These are phyloP conservation scores for Ceratocystis variospora DNA, from an alignment of 2,329 filamentous ascomycete species.

Conservation along the genomic window DNA sequence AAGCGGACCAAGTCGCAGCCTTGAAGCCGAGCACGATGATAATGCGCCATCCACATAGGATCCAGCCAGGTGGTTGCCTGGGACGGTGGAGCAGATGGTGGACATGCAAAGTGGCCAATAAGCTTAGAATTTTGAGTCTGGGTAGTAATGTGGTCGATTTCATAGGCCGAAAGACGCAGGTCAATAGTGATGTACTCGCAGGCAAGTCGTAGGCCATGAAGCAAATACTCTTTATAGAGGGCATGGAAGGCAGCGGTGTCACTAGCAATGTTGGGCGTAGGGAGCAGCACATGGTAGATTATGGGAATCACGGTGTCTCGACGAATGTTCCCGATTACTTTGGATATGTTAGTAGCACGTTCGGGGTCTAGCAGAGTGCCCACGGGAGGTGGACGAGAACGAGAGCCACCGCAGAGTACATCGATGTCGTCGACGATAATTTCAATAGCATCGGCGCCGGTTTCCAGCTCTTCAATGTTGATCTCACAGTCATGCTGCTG, in stretches of 20 bases:
- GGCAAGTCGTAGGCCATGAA: slow-evolving; percentile 46
- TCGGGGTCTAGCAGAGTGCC: slow-evolving; percentile 22
- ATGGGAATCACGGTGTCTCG: slow-evolving; percentile 48
- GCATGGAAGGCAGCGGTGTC: slow-evolving; percentile 21
- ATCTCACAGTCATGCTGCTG: slow-evolving; percentile 29
- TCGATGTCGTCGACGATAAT: slow-evolving; percentile 32
- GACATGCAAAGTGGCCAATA: slow-evolving; percentile 40
- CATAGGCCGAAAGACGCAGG: slow-evolving; percentile 39
- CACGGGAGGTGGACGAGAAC: slow-evolving; percentile 9
- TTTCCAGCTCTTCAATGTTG: slow-evolving; percentile 51
- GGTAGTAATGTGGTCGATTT: slow-evolving; percentile 37
- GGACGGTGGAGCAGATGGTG: slow-evolving; percentile 15
- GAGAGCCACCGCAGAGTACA: slow-evolving; percentile 11
- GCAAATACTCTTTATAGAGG: slow-evolving; percentile 42
- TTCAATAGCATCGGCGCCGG: slow-evolving; percentile 55
- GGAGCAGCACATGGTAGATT: slow-evolving; percentile 38
- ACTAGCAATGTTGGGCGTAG: slow-evolving; percentile 18
- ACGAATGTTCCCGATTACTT: slow-evolving; percentile 45
- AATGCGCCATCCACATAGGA: slow-evolving; percentile 40
- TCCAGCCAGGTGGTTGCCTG: slow-evolving; percentile 38
- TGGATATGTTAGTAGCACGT: slow-evolving; percentile 40
- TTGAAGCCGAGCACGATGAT: slow-evolving; percentile 41
- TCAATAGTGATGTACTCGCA: slow-evolving; percentile 52
- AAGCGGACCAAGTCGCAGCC: slow-evolving; percentile 51
- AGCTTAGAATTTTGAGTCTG: slow-evolving; percentile 44